A percentile compares a stretch with the other conserved stretches of the same genome.
phyloP scores from a whole-genome alignment of 2,329 filamentous ascomycete species.

The Chalara sp. region DNA sequence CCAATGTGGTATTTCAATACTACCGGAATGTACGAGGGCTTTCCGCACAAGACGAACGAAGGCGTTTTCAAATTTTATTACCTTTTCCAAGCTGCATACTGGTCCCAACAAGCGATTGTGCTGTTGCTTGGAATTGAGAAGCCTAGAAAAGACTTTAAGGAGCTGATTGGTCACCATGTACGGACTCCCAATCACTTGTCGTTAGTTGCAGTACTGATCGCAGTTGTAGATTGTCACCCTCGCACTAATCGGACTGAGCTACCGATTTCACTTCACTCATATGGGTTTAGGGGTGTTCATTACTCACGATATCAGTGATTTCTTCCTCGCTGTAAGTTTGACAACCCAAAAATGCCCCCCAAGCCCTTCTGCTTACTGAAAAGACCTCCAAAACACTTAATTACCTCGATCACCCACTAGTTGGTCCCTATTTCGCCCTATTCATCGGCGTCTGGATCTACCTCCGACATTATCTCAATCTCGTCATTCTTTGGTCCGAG shows the following conservation, averaged over 20 bases:
- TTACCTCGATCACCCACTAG: conserved; percentile 74
- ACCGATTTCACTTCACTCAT: conserved; percentile 94
- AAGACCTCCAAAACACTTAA: conserved; percentile 88
- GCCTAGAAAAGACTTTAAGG: conserved; percentile 89
- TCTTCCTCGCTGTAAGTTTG: conserved; percentile 77
- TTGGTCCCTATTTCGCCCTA: conserved; percentile 73
- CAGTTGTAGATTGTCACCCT: conserved; percentile 55
- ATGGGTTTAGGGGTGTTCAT: conserved; percentile 91
- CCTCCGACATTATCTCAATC: conserved; percentile 77
- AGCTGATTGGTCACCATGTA: conserved; percentile 85
- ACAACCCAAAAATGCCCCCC: background rate
- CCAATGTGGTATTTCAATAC: conserved; percentile 96
- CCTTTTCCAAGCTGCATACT: conserved; percentile 87
- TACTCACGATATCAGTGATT: conserved; percentile 89
- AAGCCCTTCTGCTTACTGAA: background rate
- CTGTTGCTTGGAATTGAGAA: conserved; percentile 82
- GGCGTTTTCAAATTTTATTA: conserved; percentile 90
- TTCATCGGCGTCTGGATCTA: conserved; percentile 87
- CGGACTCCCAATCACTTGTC: background rate
- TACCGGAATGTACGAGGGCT: conserved; percentile 79
- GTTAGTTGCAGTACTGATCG: background rate
- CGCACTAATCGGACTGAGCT: conserved; percentile 75
- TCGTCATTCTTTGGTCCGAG: conserved; percentile 67
- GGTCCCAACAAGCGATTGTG: conserved; percentile 92
- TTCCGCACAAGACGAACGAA: conserved; percentile 77